Conservation (phyloP, 2,329 filamentous ascomycete species). For the Penicillium sp. region DNA sequence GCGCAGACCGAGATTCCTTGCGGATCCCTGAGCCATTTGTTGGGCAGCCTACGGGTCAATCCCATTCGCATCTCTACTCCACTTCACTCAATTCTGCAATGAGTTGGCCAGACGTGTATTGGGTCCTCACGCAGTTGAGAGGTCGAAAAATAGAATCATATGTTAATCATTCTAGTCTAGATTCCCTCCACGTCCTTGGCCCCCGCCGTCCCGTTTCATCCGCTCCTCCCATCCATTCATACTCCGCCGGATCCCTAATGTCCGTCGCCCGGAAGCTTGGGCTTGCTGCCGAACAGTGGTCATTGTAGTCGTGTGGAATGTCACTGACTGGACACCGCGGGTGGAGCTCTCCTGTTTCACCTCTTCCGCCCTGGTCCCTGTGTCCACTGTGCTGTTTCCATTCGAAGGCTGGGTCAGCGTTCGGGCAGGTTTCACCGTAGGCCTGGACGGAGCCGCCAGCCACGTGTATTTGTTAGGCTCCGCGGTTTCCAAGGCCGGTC, state of each 20-base stretch:
- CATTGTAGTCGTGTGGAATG: constrained; percentile 44
- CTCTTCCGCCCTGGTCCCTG: constrained; percentile 21
- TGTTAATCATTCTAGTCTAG: constrained; percentile 8
- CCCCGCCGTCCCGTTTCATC: constrained; percentile 34
- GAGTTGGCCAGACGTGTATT: constrained; percentile 1
- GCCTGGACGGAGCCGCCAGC: constrained; percentile 28
- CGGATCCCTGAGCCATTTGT: constrained; percentile 1
- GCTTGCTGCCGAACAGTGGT: constrained; percentile 31
- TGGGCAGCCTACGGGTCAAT: not conserved
- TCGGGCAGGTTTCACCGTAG: constrained; percentile 21
- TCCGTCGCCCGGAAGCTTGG: constrained; percentile 33
- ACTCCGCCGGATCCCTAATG: constrained; percentile 44
- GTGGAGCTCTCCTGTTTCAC: constrained; percentile 27
- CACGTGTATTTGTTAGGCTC: constrained; percentile 37
- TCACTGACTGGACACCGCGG: constrained; percentile 30
- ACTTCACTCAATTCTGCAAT: not conserved
- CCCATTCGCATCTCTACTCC: not conserved
- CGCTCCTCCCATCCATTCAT: constrained; percentile 46
- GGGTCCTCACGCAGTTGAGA: not conserved
- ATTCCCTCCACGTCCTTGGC: constrained; percentile 12
- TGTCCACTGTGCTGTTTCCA: constrained; percentile 8
- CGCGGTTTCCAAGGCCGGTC: constrained; percentile 34
- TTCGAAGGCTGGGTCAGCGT: constrained; percentile 12
- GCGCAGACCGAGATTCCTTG: not conserved
- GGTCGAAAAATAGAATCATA: not conserved